Evolutionary conservation across 305 asterid species (phyloP).

Genomic region (Stenogyne calaminthoides): DNA sequence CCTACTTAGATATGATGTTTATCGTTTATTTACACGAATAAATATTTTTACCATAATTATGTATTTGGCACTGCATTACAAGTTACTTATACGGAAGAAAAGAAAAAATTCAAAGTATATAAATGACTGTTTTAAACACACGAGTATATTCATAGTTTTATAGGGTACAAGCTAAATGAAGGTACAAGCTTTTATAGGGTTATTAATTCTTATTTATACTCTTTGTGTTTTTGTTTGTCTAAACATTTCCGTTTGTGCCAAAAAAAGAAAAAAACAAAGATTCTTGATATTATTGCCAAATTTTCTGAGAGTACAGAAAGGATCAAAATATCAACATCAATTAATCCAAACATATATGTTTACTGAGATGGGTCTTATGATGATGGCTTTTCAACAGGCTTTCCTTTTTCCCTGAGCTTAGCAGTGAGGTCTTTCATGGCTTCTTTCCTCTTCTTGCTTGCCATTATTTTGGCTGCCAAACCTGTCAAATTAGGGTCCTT

Average conservation of each 20-base stretch:
- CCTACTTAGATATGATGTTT: no score
- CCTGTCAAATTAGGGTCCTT: slow-evolving; percentile 79
- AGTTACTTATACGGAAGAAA: no score
- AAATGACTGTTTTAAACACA: no score
- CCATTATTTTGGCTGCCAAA: slow-evolving; percentile 64
- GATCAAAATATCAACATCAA: not conserved
- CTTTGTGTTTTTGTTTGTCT: no score
- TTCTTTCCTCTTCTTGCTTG: slow-evolving; percentile 89
- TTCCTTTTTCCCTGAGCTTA: slow-evolving; percentile 65
- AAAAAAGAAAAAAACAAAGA: not conserved
- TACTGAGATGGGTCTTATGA: not conserved
- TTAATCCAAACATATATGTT: not conserved
- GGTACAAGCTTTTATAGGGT: no score
- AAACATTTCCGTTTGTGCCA: not conserved
- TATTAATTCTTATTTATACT: no score
- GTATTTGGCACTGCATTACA: not conserved
- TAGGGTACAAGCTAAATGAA: no score
- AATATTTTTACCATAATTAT: not conserved
- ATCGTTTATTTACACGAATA: no score
- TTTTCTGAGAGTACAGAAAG: slow-evolving; percentile 6
- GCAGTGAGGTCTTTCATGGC: slow-evolving; percentile 71
- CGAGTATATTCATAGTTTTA: not conserved
- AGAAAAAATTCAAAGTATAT: no score
- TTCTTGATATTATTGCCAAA: slow-evolving; percentile 9
- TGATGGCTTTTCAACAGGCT: slow-evolving; percentile 36